phyloP scores from a whole-genome alignment of 176 grass and related monocot genomes.

The Carex myosuroides region DNA sequence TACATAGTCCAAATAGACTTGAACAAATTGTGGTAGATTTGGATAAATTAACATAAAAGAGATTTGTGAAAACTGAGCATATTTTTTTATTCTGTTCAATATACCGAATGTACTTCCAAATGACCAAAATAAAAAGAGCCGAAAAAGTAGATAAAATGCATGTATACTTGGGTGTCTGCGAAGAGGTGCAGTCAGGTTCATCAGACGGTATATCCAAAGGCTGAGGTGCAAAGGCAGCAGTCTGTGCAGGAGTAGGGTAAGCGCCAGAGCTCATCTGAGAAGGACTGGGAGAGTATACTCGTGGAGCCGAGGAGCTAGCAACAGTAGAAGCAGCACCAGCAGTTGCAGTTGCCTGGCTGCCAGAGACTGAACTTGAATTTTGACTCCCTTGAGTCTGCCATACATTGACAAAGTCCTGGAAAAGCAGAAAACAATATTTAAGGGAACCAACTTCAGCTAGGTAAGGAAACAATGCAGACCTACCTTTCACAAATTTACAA shows the following conservation, averaged over 20 bases:
- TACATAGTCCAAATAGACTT: background rate
- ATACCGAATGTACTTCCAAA: background rate
- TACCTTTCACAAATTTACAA: background rate
- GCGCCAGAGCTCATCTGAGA: conserved; percentile 24
- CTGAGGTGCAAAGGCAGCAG: conserved; percentile 39
- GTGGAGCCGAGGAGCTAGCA: conserved; percentile 37
- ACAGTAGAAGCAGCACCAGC: conserved; percentile 32
- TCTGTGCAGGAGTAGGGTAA: conserved; percentile 40
- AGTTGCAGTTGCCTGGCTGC: conserved; percentile 31
- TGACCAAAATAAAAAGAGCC: background rate
- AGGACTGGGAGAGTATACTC: conserved; percentile 61
- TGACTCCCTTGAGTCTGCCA: conserved; percentile 73
- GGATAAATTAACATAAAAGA: background rate
- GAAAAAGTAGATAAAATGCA: background rate
- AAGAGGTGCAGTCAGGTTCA: conserved; percentile 36
- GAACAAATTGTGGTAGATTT: background rate
- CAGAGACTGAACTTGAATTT: conserved; percentile 45
- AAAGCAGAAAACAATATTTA: conserved; percentile 24
- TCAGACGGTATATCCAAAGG: conserved; percentile 57
- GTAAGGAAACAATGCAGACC: background rate
- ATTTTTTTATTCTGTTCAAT: background rate
- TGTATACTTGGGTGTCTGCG: conserved; percentile 45
- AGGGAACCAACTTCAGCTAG: background rate
- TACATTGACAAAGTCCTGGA: conserved; percentile 81
- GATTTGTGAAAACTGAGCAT: background rate